A percentile compares a stretch with the other conserved stretches of the same genome.
These are phyloP conservation scores for Phalaenopsis equestris DNA, from an alignment of 106 monocot species.

Conservation along the genomic window DNA sequence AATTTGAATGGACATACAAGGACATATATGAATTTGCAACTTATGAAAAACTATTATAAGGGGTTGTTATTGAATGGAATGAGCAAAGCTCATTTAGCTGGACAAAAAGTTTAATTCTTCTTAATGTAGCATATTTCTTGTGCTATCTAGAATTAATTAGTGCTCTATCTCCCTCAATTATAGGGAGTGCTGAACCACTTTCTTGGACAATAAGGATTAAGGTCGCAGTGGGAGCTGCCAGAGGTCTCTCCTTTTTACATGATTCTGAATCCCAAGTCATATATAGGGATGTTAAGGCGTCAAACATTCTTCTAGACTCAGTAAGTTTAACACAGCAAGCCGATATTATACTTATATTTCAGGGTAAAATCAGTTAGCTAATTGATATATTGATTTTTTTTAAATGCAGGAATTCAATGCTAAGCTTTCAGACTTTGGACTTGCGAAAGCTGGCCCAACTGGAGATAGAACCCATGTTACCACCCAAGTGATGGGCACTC, in stretches of 20 bases:
- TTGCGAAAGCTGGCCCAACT: conserved; percentile 65
- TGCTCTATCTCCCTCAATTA: background rate
- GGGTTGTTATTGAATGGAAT: too few relatives aligned
- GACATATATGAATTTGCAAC: too few relatives aligned
- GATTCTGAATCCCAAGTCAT: conserved; percentile 48
- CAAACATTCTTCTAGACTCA: conserved; percentile 52
- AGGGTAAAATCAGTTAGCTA: background rate
- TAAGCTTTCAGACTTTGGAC: conserved; percentile 65
- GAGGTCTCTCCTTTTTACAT: conserved; percentile 47
- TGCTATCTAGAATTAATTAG: background rate
- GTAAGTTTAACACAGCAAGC: conserved; percentile 12
- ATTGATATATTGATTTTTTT: background rate
- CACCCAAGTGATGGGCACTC: conserved; percentile 61
- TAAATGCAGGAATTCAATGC: conserved; percentile 28
- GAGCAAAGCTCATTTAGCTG: too few relatives aligned
- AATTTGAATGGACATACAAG: too few relatives aligned
- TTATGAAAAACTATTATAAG: too few relatives aligned
- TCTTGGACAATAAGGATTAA: conserved; percentile 50
- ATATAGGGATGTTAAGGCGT: conserved; percentile 56
- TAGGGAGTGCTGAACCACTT: conserved; percentile 43
- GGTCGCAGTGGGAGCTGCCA: conserved; percentile 49
- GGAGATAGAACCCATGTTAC: conserved; percentile 62
- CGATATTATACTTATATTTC: background rate
- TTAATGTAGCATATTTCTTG: background rate
- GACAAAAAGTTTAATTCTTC: too few relatives aligned